Conservation (phyloP, 768 basidiomycete genomes). For the Daedalea quercina region DNA sequence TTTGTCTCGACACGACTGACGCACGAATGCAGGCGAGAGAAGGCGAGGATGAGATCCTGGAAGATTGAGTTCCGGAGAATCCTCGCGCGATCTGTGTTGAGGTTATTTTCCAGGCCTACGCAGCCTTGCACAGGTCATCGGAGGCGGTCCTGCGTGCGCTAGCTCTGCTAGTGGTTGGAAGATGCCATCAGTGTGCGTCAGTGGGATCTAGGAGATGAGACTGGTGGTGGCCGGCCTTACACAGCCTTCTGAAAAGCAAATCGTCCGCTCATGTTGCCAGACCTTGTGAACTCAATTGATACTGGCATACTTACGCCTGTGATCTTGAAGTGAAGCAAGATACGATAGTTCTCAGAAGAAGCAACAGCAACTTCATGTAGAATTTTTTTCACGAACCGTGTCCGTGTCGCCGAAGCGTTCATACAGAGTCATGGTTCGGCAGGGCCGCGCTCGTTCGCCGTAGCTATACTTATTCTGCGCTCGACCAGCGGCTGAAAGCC, state of each 20-base stretch:
- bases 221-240: not conserved
- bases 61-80: conserved; percentile 25
- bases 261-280: too few species aligned
- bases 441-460: too few species aligned
- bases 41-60: conserved; percentile 66
- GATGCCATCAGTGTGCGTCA: not conserved
- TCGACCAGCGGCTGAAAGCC: too few species aligned
- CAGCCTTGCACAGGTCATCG: not conserved
- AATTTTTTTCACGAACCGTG: too few species aligned
- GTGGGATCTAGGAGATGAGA: not conserved
- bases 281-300: too few species aligned
- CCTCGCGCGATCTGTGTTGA: not conserved
- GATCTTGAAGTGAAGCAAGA: too few species aligned
- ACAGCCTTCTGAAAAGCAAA: not conserved
- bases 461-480: too few species aligned
- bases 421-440: too few species aligned
- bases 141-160: not conserved
- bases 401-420: too few species aligned
- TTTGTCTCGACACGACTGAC: not conserved
- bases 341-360: too few species aligned
- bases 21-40: conserved; percentile 47
- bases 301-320: too few species aligned
- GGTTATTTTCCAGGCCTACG: not conserved
- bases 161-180: not conserved
- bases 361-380: too few species aligned